Conservation (phyloP, 441 rosid species). For the Adansonia gregorii region DNA sequence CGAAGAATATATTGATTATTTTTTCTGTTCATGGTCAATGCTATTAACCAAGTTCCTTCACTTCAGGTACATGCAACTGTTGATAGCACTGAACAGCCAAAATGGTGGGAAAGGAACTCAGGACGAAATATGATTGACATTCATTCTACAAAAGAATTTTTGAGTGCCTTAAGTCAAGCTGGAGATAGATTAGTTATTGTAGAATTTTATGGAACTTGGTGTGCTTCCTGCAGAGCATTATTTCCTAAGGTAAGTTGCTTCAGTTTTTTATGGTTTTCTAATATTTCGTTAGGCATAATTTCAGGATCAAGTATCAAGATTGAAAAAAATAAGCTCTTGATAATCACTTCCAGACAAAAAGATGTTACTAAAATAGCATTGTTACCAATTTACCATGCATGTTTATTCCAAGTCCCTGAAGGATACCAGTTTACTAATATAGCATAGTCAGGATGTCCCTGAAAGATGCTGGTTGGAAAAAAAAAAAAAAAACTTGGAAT, state of each 20-base stretch:
- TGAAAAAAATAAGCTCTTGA: neutral
- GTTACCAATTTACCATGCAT: neutral
- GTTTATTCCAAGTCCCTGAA: neutral
- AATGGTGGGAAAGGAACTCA: constrained; percentile 95
- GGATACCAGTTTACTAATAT: neutral
- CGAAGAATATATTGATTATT: neutral
- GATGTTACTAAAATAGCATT: neutral
- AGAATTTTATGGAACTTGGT: constrained; percentile 99
- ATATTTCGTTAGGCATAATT: neutral
- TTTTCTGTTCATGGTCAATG: neutral
- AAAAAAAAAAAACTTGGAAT: neutral
- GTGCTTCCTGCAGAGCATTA: constrained; percentile 94
- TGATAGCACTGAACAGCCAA: constrained; percentile 80
- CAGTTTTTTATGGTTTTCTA: neutral
- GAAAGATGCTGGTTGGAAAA: neutral
- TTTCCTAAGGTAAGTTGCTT: constrained; percentile 71
- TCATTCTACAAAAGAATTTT: constrained; percentile 93
- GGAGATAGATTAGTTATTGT: constrained; percentile 93
- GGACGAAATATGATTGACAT: constrained; percentile 93
- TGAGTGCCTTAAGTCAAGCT: constrained; percentile 75
- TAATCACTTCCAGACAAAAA: neutral
- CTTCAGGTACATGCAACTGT: constrained; percentile 68
- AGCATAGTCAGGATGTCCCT: no score
- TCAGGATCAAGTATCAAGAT: neutral
- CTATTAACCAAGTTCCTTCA: constrained; percentile 19